Percentiles rank a stretch among this genome's conserved stretches.
phyloP scores from a whole-genome alignment of 371 early-diverging fungal genomes.

The Phascolomyces articulosus region DNA sequence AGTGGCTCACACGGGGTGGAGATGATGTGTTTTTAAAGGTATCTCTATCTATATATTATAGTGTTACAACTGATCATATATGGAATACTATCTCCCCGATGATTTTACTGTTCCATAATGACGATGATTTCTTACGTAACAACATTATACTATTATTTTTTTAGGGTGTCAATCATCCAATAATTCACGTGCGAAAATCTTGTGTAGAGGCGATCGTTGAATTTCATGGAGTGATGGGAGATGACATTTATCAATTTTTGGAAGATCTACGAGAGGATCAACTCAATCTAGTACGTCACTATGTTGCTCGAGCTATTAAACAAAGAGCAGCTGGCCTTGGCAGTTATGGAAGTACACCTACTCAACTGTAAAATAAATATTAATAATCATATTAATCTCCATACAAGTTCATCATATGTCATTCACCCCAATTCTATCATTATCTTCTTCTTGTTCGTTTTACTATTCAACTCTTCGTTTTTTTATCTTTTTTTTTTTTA shows the following conservation, averaged over 20 bases:
- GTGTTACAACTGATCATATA: no score
- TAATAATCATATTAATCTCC: no score
- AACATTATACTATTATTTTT: no score
- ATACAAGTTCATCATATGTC: constrained; percentile 1
- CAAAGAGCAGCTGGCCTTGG: constrained; percentile 42
- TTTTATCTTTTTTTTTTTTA: background rate
- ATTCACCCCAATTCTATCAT: background rate
- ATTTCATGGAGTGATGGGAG: constrained; percentile 49
- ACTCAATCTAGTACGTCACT: constrained; percentile 40
- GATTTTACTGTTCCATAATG: no score
- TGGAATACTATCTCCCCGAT: no score
- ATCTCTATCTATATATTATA: no score
- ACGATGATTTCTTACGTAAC: no score
- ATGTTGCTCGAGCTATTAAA: constrained; percentile 46
- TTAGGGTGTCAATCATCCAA: constrained; percentile 48
- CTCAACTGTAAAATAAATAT: constrained; percentile 15
- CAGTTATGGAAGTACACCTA: constrained; percentile 32
- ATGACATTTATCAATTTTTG: constrained; percentile 41
- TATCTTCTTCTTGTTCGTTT: background rate
- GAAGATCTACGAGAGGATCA: constrained; percentile 50
- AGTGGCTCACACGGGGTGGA: constrained; percentile 44
- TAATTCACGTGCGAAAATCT: constrained; percentile 47
- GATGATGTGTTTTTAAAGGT: constrained; percentile 45
- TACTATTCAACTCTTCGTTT: background rate
- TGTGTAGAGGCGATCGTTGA: constrained; percentile 52